Percentiles rank a stretch among this genome's conserved stretches.
phyloP scores from a whole-genome alignment of 495 filamentous ascomycete genomes.

The Penicillium subrubescens region DNA sequence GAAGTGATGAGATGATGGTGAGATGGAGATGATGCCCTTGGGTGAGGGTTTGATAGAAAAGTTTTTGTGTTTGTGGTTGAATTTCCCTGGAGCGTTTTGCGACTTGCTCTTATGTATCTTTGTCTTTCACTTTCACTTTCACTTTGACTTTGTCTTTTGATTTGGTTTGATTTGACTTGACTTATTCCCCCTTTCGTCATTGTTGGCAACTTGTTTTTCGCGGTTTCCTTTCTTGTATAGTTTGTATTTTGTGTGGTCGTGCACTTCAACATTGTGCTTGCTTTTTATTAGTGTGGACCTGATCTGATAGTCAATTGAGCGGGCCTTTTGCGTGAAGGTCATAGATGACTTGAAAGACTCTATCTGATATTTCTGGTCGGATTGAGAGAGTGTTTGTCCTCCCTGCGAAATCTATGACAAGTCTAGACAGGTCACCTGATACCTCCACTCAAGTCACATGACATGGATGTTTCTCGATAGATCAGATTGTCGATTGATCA shows the following conservation, averaged over 20 bases:
- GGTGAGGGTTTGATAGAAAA: background rate
- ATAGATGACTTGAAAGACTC: background rate
- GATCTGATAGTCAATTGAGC: background rate
- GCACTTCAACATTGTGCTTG: background rate
- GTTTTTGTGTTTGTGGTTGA: background rate
- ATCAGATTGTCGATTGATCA: background rate
- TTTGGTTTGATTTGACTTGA: background rate
- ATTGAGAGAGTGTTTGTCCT: background rate
- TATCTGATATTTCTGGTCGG: background rate
- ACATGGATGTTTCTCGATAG: background rate
- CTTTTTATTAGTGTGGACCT: background rate
- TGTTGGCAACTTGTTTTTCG: background rate
- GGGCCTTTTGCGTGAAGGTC: no score
- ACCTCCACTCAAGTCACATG: background rate
- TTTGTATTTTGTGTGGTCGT: background rate
- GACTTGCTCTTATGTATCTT: background rate
- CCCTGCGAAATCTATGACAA: background rate
- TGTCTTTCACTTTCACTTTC: no score
- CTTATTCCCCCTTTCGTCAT: background rate
- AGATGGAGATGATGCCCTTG: background rate
- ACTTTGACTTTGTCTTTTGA: background rate
- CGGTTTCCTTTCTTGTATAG: background rate
- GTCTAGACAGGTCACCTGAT: constrained; percentile 1
- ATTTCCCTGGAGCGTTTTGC: background rate
- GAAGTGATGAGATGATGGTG: background rate